Base-by-base conservation (phyloP, 768 basidiomycete species). In the Russula sp. region DNA sequence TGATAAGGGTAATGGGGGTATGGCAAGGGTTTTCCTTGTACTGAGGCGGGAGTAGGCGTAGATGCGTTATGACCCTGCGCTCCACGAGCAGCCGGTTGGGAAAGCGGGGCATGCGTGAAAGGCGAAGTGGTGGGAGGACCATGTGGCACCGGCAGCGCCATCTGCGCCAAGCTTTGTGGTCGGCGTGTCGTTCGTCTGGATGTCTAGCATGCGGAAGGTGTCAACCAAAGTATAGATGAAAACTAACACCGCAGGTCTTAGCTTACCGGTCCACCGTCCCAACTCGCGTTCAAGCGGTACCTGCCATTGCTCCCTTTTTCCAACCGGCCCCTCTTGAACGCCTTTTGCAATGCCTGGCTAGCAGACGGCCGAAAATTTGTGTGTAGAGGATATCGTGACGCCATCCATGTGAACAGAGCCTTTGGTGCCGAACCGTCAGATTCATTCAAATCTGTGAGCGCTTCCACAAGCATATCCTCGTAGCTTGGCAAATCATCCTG, bases 381-480 rank as follows among this genome's bases (percentile, higher is more conserved):
- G 73, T 92, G 89, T 6, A 94, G 73, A 14, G 92, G 92, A 73
- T 91, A 94, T 44, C 84, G 81, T 34, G 83, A 78, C 4, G 86
- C 86, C 88, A 94, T 94, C 89, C 89, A 91, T 7, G 83, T 77
- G 72, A 92, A 94, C 34, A 94, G 71, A 64, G 85, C 84, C 73
- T 90, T 93, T n/a, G 92, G 92, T 8, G 86, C 86, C 61, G 83
- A 83, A 20, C 92, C 92, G 52, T 94, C 89, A 1, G 84, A 79
- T 62, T 91, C 89, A 8, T 76, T 78, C 49, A 83, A 80, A 61
- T 87, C 88, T 16, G 78, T 75, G 28, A 94, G 76, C 0, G 90
- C 91, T 71, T 90, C 88, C 13, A 88, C 89, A 20, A 94, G 89
- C 92, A 94, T 94, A 66, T 94, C 92, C 71, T 94, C 92, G 62